A percentile compares a stretch with the other conserved stretches of the same genome.
phyloP scores from a whole-genome alignment of 2,329 filamentous ascomycete genomes.

The Trichoderma brevicompactum region DNA sequence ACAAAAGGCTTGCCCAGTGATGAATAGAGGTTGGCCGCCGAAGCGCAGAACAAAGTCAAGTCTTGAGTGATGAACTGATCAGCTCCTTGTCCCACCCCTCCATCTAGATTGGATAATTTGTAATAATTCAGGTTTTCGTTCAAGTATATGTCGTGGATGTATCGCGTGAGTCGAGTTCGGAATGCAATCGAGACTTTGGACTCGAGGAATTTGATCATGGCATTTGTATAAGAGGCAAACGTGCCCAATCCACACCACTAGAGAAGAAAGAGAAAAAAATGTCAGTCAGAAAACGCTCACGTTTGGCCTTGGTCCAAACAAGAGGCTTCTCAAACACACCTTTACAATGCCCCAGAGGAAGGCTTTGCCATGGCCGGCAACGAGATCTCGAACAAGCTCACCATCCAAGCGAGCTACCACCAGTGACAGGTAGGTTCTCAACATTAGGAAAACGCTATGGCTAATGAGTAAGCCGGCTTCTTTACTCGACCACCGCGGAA shows the following conservation, averaged over 20 bases:
- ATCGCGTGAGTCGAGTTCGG: conserved; percentile 88
- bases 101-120: conserved; percentile 90
- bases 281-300: not conserved
- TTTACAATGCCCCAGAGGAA: conserved; percentile 90
- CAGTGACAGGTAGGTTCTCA: conserved; percentile 91
- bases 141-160: conserved; percentile 96
- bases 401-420: conserved; percentile 92
- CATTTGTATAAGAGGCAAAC: conserved; percentile 95
- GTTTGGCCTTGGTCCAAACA: not conserved
- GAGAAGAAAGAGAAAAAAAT: not conserved
- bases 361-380: conserved; percentile 87
- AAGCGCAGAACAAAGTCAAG: conserved; percentile 90
- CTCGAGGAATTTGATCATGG: conserved; percentile 98
- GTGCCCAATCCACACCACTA: conserved; percentile 91
- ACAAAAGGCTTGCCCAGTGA: conserved; percentile 97
- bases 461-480: conserved; percentile 89
- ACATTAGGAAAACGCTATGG: conserved; percentile 85
- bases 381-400: conserved; percentile 92
- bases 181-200: conserved; percentile 98
- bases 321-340: conserved; percentile 45
- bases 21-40: conserved; percentile 90
- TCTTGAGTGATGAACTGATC: conserved; percentile 99
- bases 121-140: conserved; percentile 97
- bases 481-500: conserved; percentile 93
- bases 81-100: conserved; percentile 86